Percentiles rank a stretch among this genome's conserved stretches.
phyloP scores from a whole-genome alignment of 2,329 filamentous ascomycete species.

The Lasiodiplodia citricola region DNA sequence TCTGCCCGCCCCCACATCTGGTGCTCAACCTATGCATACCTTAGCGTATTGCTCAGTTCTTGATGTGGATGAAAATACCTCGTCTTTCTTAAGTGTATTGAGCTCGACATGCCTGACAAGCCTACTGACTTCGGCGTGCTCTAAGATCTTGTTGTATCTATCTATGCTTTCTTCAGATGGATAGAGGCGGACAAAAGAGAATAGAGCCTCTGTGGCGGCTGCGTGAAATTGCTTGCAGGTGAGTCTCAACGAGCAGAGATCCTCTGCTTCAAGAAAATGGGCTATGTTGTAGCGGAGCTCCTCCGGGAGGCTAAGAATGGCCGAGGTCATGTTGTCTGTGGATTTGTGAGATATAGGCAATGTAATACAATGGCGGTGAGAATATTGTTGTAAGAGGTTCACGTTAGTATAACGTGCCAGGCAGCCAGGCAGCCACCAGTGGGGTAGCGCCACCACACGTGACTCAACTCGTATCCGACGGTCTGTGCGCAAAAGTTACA shows the following conservation, averaged over 20 bases:
- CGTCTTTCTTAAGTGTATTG: neutral
- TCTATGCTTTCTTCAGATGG: neutral
- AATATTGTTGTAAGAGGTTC: neutral
- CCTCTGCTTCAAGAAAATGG: neutral
- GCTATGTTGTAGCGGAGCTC: neutral
- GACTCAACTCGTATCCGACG: neutral
- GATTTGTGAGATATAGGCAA: neutral
- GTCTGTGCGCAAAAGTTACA: neutral
- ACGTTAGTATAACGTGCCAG: neutral
- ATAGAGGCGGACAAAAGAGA: neutral
- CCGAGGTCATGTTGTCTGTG: neutral
- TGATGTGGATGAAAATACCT: neutral
- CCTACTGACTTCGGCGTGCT: neutral
- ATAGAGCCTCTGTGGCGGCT: neutral
- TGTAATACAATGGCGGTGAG: neutral
- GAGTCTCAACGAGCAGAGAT: neutral
- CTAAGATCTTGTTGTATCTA: neutral
- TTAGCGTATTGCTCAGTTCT: neutral
- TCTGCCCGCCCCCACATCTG: neutral
- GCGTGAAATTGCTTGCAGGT: neutral
- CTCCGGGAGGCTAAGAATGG: neutral
- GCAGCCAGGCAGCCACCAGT: neutral
- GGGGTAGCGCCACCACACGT: slow-evolving; percentile 9
- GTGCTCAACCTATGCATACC: neutral
- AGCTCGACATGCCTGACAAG: neutral